phyloP scores from a whole-genome alignment of 2,329 filamentous ascomycete genomes.

The Rachicladosporium sp. region DNA sequence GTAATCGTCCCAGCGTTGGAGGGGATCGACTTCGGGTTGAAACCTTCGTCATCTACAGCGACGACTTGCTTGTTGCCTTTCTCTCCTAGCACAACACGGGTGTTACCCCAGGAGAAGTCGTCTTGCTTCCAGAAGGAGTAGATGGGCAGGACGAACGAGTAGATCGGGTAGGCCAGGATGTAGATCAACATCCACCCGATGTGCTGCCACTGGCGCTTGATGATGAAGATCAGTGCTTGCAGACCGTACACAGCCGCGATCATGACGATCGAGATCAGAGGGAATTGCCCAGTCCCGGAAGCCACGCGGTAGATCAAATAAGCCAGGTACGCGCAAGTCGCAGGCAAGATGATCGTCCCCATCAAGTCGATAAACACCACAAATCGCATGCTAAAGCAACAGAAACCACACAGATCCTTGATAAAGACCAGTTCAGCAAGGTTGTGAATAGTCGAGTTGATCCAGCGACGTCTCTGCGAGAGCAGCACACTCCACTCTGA shows the following conservation, averaged over 20 bases:
- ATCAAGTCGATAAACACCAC: slow-evolving; percentile 89
- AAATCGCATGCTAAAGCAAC: slow-evolving; percentile 96
- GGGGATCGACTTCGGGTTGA: slow-evolving; percentile 85
- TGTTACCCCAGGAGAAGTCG: slow-evolving; percentile 98
- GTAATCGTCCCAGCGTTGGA: slow-evolving; percentile 98
- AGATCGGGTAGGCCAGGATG: slow-evolving; percentile 86
- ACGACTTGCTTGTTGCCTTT: slow-evolving; percentile 85
- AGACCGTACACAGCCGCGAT: slow-evolving; percentile 87
- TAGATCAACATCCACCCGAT: slow-evolving; percentile 99
- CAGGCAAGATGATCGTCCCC: slow-evolving; percentile 82
- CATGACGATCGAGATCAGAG: slow-evolving; percentile 77
- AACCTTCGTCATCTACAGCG: slow-evolving; percentile 68
- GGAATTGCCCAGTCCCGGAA: slow-evolving; percentile 60
- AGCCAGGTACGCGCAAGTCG: slow-evolving; percentile 72
- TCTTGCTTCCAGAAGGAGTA: slow-evolving; percentile 99
- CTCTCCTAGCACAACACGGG: slow-evolving; percentile 90
- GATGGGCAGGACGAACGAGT: slow-evolving; percentile 77
- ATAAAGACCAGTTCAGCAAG: slow-evolving; percentile 79
- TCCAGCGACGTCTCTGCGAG: slow-evolving; percentile 98
- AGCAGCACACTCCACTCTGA: slow-evolving; percentile 88
- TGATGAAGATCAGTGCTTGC: slow-evolving; percentile 88
- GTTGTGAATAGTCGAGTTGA: slow-evolving; percentile 98
- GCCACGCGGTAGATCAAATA: slow-evolving; percentile 78
- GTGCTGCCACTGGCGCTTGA: slow-evolving; percentile 97
- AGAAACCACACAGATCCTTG: slow-evolving; percentile 95